phyloP scores from a whole-genome alignment of 1,284 basidiomycete species.

The Pyrrhoderma lamaoense region DNA sequence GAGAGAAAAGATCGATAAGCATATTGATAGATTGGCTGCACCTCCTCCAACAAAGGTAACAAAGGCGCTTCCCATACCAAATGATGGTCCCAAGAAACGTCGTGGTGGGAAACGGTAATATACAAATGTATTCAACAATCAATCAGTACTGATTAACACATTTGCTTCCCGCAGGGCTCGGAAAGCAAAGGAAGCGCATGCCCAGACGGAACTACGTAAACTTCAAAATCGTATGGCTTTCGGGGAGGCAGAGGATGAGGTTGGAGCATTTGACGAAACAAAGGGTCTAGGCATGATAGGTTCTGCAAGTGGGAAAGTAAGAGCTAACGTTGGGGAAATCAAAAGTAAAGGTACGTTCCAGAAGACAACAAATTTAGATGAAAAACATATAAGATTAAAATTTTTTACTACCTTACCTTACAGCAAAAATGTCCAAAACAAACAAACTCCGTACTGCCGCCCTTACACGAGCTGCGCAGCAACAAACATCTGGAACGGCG shows the following conservation, averaged over 20 bases:
- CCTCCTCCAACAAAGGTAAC: constrained; percentile 91
- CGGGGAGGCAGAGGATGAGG: constrained; percentile 93
- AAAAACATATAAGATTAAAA: not conserved
- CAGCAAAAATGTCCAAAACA: constrained; percentile 94
- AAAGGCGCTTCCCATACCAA: constrained; percentile 94
- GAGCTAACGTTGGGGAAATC: constrained; percentile 79
- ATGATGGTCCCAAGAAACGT: constrained; percentile 92
- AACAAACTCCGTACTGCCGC: constrained; percentile 88
- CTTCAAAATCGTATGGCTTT: constrained; percentile 96
- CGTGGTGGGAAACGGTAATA: constrained; percentile 85
- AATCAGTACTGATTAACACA: not conserved
- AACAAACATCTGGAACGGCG: constrained; percentile 74
- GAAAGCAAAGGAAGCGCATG: constrained; percentile 95
- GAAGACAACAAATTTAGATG: not conserved
- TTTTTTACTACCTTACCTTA: constrained; percentile 7
- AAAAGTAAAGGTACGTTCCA: constrained; percentile 71
- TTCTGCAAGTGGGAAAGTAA: constrained; percentile 74
- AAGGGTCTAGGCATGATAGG: constrained; percentile 98
- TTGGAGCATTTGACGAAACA: constrained; percentile 93
- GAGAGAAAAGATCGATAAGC: constrained; percentile 82
- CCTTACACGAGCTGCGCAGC: constrained; percentile 67
- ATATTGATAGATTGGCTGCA: constrained; percentile 87
- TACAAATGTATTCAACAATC: not conserved
- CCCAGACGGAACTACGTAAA: constrained; percentile 94
- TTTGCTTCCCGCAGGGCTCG: constrained; percentile 57